Percentiles rank a stretch among this genome's conserved stretches.
Conservation (phyloP, 768 basidiomycete species). For the Podaxis sp. region DNA sequence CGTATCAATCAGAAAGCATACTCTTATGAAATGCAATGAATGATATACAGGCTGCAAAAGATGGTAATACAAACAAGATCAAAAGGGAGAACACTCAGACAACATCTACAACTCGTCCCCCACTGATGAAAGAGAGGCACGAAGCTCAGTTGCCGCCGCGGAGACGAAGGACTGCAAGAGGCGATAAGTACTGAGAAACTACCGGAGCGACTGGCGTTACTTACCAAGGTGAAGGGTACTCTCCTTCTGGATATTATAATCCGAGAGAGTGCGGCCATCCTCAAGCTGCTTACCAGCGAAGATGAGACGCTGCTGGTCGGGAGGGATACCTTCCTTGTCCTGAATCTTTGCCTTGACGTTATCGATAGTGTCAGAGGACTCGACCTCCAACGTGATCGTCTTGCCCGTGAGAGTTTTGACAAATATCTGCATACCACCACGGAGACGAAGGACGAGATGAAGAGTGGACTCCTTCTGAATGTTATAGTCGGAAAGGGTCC, state of each 20-base stretch:
- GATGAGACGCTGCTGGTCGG: conserved; percentile 77
- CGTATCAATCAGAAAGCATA: too few relatives aligned
- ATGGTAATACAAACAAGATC: neutral
- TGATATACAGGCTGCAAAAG: too few relatives aligned
- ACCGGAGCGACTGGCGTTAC: conserved; percentile 12
- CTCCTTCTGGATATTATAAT: conserved; percentile 79
- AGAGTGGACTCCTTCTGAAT: conserved; percentile 82
- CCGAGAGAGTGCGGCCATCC: conserved; percentile 74
- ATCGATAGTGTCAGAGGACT: conserved; percentile 75
- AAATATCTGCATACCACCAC: conserved; percentile 72
- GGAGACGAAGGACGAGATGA: conserved; percentile 71
- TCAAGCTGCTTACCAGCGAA: conserved; percentile 81
- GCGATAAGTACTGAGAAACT: neutral
- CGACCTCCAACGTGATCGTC: conserved; percentile 75
- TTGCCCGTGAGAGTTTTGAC: conserved; percentile 74
- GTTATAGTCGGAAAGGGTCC: conserved; percentile 83
- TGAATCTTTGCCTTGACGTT: conserved; percentile 78
- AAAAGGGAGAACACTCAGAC: neutral
- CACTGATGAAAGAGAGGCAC: too few relatives aligned
- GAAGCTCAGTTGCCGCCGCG: conserved; percentile 58
- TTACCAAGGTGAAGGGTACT: conserved; percentile 58
- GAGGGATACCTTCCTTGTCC: conserved; percentile 80
- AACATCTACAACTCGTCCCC: too few relatives aligned
- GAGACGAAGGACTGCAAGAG: conserved; percentile 60
- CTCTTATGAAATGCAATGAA: too few relatives aligned